Evolutionary conservation across 1,139 yeast species (phyloP), one percentile per base, ranked within the genome.

Genomic region (Diutina pseudorugosa): DNA sequence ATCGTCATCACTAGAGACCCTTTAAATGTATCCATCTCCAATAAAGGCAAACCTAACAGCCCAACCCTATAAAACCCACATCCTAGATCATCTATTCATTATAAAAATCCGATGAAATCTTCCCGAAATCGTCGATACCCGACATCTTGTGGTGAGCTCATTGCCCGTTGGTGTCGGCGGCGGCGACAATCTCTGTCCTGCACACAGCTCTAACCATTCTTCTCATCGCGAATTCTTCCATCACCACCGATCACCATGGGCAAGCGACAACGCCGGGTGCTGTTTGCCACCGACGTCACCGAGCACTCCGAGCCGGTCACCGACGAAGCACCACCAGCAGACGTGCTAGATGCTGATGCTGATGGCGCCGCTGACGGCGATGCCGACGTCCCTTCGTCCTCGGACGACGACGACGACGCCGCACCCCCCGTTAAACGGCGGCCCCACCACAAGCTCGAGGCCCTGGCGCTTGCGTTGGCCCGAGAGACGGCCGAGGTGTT

Each of bases 401-500:
- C 9, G 2, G 27, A 20, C 14, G 47, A 20, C 19, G 23, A 20
- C 20, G 47, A n/a, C 9, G 47, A 43, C 16, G 30, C 12, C 7
- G 27, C 23, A n/a, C 47, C 47, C n/a, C 47, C 23, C 14, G 30
- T 27, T 11, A 43, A 43, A n/a, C 47, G 47, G 7, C 23, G 25
- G 7, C n/a, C 30, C 11, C 33, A 25, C 30, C 33, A 14, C 33
- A 25, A 43, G n/a, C 16, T 43, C 33, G 30, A 43, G 25, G 33
- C 47, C 19, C 47, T 19, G 25, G 14, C 47, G 7, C 25, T 43
- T 14, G 47, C 47, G 9, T 43, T 86, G 2, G 96, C 97, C 0
- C 76, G 96, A 60, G 97, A 91, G 65, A 87, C 98, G 0, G 94
- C 96, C 0, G 97, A 90, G 64, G 71, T 91, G 51, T 93, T 91